These are phyloP conservation scores for Candida maris DNA, from an alignment of 805 yeast species.

Conservation along the genomic window DNA sequence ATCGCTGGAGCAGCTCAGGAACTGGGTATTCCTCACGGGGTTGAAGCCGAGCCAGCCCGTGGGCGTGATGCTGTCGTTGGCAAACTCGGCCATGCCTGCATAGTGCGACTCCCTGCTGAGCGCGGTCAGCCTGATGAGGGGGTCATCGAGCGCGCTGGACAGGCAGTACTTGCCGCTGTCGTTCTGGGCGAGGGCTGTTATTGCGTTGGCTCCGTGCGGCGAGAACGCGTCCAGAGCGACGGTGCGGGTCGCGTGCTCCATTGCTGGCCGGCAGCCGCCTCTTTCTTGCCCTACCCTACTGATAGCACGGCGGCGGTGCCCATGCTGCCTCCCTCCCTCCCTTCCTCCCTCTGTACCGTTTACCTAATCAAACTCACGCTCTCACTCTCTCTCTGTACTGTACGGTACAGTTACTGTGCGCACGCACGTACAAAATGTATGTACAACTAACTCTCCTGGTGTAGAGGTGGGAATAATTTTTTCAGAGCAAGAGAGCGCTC, in stretches of 20 bases:
- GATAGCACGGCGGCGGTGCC: too few relatives aligned
- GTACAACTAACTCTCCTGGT: too few relatives aligned
- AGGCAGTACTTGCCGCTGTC: conserved; percentile 8
- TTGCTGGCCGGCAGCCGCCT: neutral
- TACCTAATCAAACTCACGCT: too few relatives aligned
- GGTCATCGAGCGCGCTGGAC: conserved; percentile 9
- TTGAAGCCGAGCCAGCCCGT: conserved; percentile 9
- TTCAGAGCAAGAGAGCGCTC: too few relatives aligned
- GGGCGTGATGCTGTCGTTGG: conserved; percentile 11
- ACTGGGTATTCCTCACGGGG: conserved; percentile 4
- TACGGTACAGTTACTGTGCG: too few relatives aligned
- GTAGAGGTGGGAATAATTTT: too few relatives aligned
- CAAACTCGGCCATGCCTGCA: conserved; percentile 3
- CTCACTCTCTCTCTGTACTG: too few relatives aligned
- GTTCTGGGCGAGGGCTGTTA: conserved; percentile 9
- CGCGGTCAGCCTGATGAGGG: conserved; percentile 10
- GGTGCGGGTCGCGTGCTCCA: neutral
- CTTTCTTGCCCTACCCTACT: too few relatives aligned
- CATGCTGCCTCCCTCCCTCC: too few relatives aligned
- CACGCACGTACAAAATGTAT: too few relatives aligned
- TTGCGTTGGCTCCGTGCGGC: conserved; percentile 9
- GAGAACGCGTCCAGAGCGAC: conserved; percentile 3
- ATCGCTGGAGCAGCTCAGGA: conserved; percentile 16
- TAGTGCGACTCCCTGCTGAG: conserved; percentile 1
- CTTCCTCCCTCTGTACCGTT: too few relatives aligned